Evolutionary conservation across 2,329 filamentous ascomycete species (phyloP), one percentile per base, ranked within the genome.

Genomic region (Fusarium avenaceum): DNA sequence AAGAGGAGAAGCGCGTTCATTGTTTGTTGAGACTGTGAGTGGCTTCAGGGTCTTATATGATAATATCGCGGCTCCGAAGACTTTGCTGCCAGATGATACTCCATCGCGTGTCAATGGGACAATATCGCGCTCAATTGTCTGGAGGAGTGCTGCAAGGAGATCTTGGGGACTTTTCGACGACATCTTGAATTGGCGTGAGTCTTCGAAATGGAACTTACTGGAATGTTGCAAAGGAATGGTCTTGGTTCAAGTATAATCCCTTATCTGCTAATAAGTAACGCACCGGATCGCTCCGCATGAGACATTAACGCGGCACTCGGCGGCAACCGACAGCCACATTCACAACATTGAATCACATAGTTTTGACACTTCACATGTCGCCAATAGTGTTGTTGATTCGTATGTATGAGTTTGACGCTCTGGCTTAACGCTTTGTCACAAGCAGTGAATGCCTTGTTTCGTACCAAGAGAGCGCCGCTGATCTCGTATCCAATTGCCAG

Each of bases 1-100:
- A 6, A 88, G 79, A 3, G 86, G 86, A 6, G 86, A 87, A 1
- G 73, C 74, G 13, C 80, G 80, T 74, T 88, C 86, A 74, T 87
- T 83, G 78, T 88, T 88, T 45, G 85, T 87, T 11, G 85, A 80
- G 7, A 85, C 81, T 0, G 83, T 85, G 15, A 84, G 74, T 4
- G 83, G 78, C 0, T 67, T 44, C 7, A 87, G 80, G 17, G 72
- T 74, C 3, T 75, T 47, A 2, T 81, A 80, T 9, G 79, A 77
- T 6, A 88, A 78, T 61, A 88, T 84, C 11, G 86, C 84, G 5
- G 86, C 86, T 15, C 86, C 86, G 67, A 88, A 88, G 35, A 88
- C 76, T 68, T 88, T 88, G 75, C 80, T 84, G 51, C 86, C 86
- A 0, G 82, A 82, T 0, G 80, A 76, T 43, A 88, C 84, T 35